A percentile compares a stretch with the other conserved stretches of the same genome.
phyloP scores from a whole-genome alignment of 352 stramenopile species.

The Phytophthora europaea region DNA sequence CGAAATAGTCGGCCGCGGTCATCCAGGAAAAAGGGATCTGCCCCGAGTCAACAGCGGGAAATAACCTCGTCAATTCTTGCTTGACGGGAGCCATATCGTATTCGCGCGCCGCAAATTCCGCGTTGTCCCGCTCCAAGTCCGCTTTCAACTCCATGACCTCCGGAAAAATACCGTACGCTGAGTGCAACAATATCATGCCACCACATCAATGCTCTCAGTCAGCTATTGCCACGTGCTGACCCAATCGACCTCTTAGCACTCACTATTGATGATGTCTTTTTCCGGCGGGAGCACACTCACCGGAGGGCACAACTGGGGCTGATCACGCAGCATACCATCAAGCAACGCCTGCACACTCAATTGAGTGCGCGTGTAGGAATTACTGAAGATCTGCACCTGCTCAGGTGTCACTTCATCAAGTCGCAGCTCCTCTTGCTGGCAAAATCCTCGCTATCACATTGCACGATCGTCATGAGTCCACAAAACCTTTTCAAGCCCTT shows the following conservation, averaged over 20 bases:
- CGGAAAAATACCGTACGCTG: conserved; percentile 72
- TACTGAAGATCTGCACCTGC: conserved; percentile 74
- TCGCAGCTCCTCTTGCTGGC: conserved; percentile 48
- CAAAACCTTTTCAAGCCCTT: background rate
- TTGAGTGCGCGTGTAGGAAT: conserved; percentile 83
- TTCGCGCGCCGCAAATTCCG: conserved; percentile 59
- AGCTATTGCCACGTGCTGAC: background rate
- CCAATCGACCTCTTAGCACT: conserved; percentile 13
- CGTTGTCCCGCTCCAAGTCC: conserved; percentile 60
- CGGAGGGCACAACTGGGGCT: conserved; percentile 44
- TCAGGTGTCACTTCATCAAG: conserved; percentile 43
- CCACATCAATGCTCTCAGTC: conserved; percentile 5
- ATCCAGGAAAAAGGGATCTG: conserved; percentile 73
- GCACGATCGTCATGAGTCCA: conserved; percentile 9
- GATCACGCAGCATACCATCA: conserved; percentile 48
- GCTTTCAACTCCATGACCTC: conserved; percentile 70
- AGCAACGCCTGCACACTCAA: conserved; percentile 79
- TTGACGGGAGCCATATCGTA: conserved; percentile 63
- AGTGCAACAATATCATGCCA: background rate
- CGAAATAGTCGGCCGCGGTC: conserved; percentile 77
- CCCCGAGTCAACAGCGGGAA: conserved; percentile 60
- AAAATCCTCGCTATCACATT: conserved; percentile 48
- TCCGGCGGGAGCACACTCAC: conserved; percentile 72
- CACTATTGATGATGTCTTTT: conserved; percentile 87
- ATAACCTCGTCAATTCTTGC: conserved; percentile 54